Evolutionary conservation across 768 basidiomycete genomes (phyloP), one percentile per base, ranked within the genome.

Genomic region (Sarcodon sp.): DNA sequence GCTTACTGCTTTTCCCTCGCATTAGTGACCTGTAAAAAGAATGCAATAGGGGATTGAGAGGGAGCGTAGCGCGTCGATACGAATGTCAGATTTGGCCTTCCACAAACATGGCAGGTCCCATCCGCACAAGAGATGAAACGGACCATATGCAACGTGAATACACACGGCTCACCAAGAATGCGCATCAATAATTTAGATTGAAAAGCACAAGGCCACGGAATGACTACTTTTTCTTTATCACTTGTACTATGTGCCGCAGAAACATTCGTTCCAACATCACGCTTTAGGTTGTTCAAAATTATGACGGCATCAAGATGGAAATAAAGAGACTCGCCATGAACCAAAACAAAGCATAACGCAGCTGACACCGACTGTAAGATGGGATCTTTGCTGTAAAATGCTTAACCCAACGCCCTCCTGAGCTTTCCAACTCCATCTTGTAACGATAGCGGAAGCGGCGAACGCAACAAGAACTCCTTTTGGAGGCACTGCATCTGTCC

Each of bases 401-500:
- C 54, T 56, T 34, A 57, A 15, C 21, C 51, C 53, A 10, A 36
- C 49, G 21, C 47, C 51, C 9, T 21, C 43, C 44, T 57, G 50
- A 33, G 47, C 50, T 12, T 27, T 34, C 36, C 57, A 54, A 35
- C 61, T 63, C 51, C 47, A 54, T 9, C 63, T 49, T 13, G 59
- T 60, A 6, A 56, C 49, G 10, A 45, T 47, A 1, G 54, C 61
- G 0, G 63, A 52, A 0, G 44, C 48, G 10, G 51, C 58, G 35
- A 64, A 65, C n/a, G 48, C 53, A 7, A 34, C 18, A 9, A 64
- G 27, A 6, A 64, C 62, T 0, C 52, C 45, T 1, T 48, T 16
- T 6, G 61, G 62, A 6, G 64, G 64, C 3, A 59, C 37, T 4
- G 55, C 54, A 10, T 50, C 53, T 5, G 41, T 46, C 60, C 56